These are phyloP conservation scores for Lindgomyces ingoldianus DNA, from an alignment of 495 filamentous ascomycete species.

Conservation along the genomic window DNA sequence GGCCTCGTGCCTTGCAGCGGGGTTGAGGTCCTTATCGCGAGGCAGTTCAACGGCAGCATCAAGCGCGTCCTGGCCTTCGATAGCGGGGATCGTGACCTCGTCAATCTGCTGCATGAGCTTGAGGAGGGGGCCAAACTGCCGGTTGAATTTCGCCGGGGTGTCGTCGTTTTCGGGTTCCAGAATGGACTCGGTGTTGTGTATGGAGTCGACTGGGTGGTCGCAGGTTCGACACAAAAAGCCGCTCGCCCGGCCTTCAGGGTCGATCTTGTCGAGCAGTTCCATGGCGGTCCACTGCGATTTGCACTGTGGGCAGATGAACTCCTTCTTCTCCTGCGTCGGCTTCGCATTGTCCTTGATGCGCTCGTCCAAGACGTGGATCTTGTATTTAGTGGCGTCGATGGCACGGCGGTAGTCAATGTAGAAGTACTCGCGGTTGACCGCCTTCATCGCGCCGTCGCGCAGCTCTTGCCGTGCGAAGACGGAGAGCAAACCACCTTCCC, in stretches of 20 bases:
- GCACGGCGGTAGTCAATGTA: conserved; percentile 93
- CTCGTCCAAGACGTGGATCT: conserved; percentile 79
- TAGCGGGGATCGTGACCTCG: conserved; percentile 74
- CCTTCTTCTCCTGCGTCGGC: conserved; percentile 79
- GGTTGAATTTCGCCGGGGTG: conserved; percentile 81
- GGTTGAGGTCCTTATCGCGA: conserved; percentile 61
- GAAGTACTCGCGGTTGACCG: conserved; percentile 86
- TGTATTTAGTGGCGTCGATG: conserved; percentile 95
- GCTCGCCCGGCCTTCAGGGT: conserved; percentile 46
- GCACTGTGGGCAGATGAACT: conserved; percentile 83
- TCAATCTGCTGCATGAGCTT: conserved; percentile 87
- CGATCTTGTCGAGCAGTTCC: conserved; percentile 75
- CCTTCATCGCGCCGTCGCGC: conserved; percentile 70
- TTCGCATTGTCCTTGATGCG: conserved; percentile 78
- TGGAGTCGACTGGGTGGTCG: conserved; percentile 59
- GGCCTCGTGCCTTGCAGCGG: conserved; percentile 55
- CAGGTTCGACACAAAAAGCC: conserved; percentile 87
- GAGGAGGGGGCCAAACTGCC: conserved; percentile 80
- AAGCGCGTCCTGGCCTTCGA: conserved; percentile 80
- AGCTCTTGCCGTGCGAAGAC: conserved; percentile 79
- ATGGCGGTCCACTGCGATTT: conserved; percentile 78
- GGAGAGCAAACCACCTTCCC: conserved; percentile 80
- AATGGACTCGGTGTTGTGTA: conserved; percentile 63
- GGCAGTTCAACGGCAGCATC: conserved; percentile 59
- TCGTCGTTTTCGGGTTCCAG: conserved; percentile 64